Evolutionary conservation across 2,329 filamentous ascomycete species (phyloP), one percentile per base, ranked within the genome.

Genomic region (Pestalotiopsis sp.): DNA sequence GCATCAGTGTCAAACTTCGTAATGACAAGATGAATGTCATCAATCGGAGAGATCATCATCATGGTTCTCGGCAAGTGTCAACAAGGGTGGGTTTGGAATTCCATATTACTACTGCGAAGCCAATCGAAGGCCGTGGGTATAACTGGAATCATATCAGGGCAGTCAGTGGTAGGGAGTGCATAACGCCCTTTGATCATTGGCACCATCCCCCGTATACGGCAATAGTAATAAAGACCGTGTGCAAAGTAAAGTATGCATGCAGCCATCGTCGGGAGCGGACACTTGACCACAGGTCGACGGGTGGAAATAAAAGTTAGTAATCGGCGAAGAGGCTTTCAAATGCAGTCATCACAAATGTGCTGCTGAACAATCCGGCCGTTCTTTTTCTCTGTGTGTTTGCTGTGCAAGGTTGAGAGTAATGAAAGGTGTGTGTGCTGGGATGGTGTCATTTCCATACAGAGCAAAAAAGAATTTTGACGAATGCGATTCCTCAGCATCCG

Each of bases 401-500:
- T 20, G 59, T 36, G 23, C 65, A 59, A 27, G 52, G 20, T 17
- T n/a, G 20, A n/a, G 41, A n/a, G 20, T 20, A 52, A 52, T 17
- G 45, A n/a, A n/a, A 52, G 45, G 45, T 17, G 17, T 17, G 14
- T 52, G 45, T n/a, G 45, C 45, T 52, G 17, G 45, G 25, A 60
- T 31, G 58, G 25, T 31, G 58, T 60, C 58, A 60, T 38, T 38
- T 31, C 14, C 6, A 20, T 38, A 20, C 31, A 27, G 31, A 31
- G 23, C 38, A 23, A 52, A 13, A 65, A 63, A 38, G 11, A 52
- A n/a, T n/a, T n/a, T 52, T 52, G 64, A 62, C 27, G 59, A 40
- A 40, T 36, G 52, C 59, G 66, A 67, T 67, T 67, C 57, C 40
- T 67, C 66, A 67, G 66, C 66, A 67, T 23, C 20, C 40, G 66